phyloP scores from a whole-genome alignment of 768 basidiomycete genomes.

The Leccinum rimulosum region DNA sequence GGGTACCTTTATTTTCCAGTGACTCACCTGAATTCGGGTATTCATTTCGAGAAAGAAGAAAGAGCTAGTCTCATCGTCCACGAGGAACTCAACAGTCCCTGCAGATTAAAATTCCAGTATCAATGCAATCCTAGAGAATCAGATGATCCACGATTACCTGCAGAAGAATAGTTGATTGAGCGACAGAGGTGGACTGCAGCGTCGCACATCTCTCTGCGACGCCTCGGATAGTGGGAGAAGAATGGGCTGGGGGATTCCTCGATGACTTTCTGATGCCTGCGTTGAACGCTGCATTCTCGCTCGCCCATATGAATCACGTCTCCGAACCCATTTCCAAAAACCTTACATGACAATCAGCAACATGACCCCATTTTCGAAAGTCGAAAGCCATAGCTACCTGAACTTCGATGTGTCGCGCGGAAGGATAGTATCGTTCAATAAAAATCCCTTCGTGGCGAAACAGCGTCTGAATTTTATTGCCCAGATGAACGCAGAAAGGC shows the following conservation, averaged over 20 bases:
- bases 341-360: constrained; percentile 33
- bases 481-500: not conserved
- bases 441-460: constrained; percentile 55
- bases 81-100: constrained; percentile 70
- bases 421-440: constrained; percentile 55
- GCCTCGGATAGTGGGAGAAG: constrained; percentile 40
- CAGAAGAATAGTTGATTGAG: constrained; percentile 54
- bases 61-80: constrained; percentile 47
- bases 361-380: not conserved
- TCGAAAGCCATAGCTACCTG: constrained; percentile 39
- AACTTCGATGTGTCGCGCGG: constrained; percentile 63
- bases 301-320: constrained; percentile 64
- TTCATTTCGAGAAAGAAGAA: constrained; percentile 78
- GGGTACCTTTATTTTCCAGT: not conserved
- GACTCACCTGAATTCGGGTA: constrained; percentile 53
- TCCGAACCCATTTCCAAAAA: constrained; percentile 64
- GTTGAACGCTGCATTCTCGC: constrained; percentile 67
- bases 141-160: constrained; percentile 36
- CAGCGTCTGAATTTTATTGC: constrained; percentile 31
- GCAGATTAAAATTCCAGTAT: not conserved
- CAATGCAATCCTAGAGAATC: not conserved
- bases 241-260: constrained; percentile 70
- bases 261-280: constrained; percentile 71
- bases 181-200: constrained; percentile 51
- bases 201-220: constrained; percentile 47